Percentiles rank a stretch among this genome's conserved stretches.
These are phyloP conservation scores for Sugiyamaella valdiviana DNA, from an alignment of 805 yeast genomes.

Conservation along the genomic window DNA sequence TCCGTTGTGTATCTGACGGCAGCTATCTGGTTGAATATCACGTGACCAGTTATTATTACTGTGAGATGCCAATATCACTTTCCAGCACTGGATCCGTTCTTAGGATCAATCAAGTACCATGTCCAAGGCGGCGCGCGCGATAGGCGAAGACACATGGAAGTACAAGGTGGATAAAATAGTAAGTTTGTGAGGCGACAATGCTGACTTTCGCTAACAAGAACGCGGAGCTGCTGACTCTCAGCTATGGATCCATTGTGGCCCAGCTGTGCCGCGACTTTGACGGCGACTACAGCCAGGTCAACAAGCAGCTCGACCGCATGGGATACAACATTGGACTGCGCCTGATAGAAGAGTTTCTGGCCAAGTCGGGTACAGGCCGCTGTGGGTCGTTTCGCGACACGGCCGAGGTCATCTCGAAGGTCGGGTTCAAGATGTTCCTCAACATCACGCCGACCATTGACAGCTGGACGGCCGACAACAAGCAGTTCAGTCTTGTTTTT, in stretches of 20 bases:
- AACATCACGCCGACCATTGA: slow-evolving; percentile 71
- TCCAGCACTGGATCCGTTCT: too few relatives aligned
- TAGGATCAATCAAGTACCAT: too few relatives aligned
- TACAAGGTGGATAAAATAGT: slow-evolving; percentile 77
- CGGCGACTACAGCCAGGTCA: slow-evolving; percentile 70
- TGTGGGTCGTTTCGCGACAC: slow-evolving; percentile 78
- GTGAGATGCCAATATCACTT: too few relatives aligned
- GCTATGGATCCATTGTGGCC: slow-evolving; percentile 90
- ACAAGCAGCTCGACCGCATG: slow-evolving; percentile 80
- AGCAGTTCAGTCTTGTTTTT: slow-evolving; percentile 64
- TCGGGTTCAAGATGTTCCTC: slow-evolving; percentile 85
- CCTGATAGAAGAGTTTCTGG: slow-evolving; percentile 85
- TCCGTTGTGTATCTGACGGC: too few relatives aligned
- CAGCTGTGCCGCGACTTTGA: slow-evolving; percentile 82
- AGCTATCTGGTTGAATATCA: too few relatives aligned
- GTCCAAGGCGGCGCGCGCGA: slow-evolving; percentile 29
- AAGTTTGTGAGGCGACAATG: slow-evolving; percentile 31
- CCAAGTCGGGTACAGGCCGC: slow-evolving; percentile 78
- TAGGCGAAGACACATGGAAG: slow-evolving; percentile 91
- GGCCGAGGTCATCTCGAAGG: slow-evolving; percentile 75
- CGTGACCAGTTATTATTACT: too few relatives aligned
- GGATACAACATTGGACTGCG: slow-evolving; percentile 92
- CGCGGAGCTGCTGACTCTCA: slow-evolving; percentile 87
- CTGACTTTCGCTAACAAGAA: slow-evolving; percentile 40
- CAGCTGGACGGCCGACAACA: slow-evolving; percentile 71